These are phyloP conservation scores for Cercospora canescens DNA, from an alignment of 2,329 filamentous ascomycete genomes.

Conservation along the genomic window DNA sequence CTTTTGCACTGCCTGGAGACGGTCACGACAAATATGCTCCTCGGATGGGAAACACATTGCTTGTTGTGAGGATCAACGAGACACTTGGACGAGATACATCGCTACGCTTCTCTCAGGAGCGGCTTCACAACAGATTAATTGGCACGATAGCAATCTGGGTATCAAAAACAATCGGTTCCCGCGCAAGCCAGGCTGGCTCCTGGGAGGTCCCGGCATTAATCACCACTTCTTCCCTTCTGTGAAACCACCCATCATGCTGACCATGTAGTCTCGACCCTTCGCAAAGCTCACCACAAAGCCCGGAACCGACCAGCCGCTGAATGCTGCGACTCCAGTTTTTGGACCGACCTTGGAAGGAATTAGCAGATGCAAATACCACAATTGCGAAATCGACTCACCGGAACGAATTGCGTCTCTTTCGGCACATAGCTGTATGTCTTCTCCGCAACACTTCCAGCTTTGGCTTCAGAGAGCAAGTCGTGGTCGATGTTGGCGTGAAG, in stretches of 20 bases:
- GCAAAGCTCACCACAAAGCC: constrained; percentile 35
- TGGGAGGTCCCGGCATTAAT: background rate
- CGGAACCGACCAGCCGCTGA: constrained; percentile 37
- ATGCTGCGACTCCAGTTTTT: constrained; percentile 39
- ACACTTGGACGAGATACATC: background rate
- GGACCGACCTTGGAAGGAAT: constrained; percentile 24
- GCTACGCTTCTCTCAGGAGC: background rate
- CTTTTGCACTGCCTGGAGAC: background rate
- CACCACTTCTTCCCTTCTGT: constrained; percentile 32
- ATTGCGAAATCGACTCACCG: constrained; percentile 19
- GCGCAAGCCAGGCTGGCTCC: no score
- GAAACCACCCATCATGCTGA: constrained; percentile 29
- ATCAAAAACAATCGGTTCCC: background rate
- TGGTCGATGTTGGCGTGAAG: constrained; percentile 48
- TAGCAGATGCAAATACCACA: constrained; percentile 15
- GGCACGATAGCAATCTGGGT: background rate
- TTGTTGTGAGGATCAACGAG: background rate
- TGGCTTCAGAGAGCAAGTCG: constrained; percentile 42
- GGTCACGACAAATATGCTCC: background rate
- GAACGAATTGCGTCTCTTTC: constrained; percentile 33
- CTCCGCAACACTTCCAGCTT: constrained; percentile 27
- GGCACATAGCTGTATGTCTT: constrained; percentile 31
- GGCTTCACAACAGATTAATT: background rate
- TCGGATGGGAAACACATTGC: background rate
- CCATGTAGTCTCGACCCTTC: constrained; percentile 41